Conservation (phyloP, 164 flowering plant genomes). For the Annona squamosa region DNA sequence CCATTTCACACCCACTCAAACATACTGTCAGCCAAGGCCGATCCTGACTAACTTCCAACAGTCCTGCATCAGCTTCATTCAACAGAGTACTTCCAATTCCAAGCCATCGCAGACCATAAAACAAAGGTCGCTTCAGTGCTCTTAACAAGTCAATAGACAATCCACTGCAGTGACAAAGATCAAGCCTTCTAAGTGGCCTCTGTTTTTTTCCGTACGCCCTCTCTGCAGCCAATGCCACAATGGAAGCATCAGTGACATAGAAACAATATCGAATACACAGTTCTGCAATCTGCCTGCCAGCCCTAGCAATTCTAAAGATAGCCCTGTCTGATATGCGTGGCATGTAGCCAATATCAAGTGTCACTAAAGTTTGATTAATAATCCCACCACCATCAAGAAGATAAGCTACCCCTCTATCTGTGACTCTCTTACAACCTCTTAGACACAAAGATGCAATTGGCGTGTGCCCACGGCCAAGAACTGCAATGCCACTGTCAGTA, state of each 20-base stretch:
- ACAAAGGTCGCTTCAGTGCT: slow-evolving; percentile 20
- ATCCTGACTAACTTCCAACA: slow-evolving; percentile 4
- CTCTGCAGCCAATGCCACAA: slow-evolving; percentile 23
- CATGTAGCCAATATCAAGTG: slow-evolving; percentile 37
- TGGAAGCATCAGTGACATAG: slow-evolving; percentile 29
- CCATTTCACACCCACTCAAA: slow-evolving; percentile 41
- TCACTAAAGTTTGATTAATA: slow-evolving; percentile 22
- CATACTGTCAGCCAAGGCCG: slow-evolving; percentile 39
- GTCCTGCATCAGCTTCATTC: slow-evolving; percentile 5
- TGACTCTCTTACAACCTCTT: slow-evolving; percentile 38
- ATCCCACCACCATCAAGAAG: slow-evolving; percentile 23
- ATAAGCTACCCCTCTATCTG: slow-evolving; percentile 32
- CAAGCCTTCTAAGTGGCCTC: slow-evolving; percentile 28
- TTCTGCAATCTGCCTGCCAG: slow-evolving; percentile 23
- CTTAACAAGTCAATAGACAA: slow-evolving; percentile 17
- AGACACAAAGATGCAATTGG: slow-evolving; percentile 29
- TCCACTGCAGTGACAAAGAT: slow-evolving; percentile 31
- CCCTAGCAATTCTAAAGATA: slow-evolving; percentile 15
- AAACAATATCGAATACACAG: slow-evolving; percentile 31
- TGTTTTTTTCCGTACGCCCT: slow-evolving; percentile 8
- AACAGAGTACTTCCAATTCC: slow-evolving; percentile 31
- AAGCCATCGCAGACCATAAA: slow-evolving; percentile 36
- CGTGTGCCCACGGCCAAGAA: slow-evolving; percentile 22
- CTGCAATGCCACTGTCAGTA: slow-evolving; percentile 32
- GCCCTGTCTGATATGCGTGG: slow-evolving; percentile 35